Base-by-base conservation (phyloP, 1,139 yeast species). In the Scheffersomyces quercinus region DNA sequence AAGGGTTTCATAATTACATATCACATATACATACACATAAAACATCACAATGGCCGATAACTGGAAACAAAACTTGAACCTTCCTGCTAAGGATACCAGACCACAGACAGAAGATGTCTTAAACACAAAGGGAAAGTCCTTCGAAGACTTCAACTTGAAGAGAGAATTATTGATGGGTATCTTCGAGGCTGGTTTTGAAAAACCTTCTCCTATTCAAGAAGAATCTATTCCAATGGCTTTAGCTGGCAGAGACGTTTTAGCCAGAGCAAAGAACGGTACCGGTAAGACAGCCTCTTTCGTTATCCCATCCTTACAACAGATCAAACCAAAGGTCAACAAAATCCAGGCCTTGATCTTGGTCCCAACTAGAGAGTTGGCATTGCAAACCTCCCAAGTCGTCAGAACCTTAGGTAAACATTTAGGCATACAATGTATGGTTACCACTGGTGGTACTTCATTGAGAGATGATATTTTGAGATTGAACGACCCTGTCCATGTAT, bases 201-300 rank as follows among this genome's bases (percentile, higher is more conserved):
- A 88, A 62, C 99, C 99, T 8, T 89, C 97, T 16, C 99, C 99
- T 15, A 90, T 93, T 60, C 99, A 93, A 70, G 98, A 93, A 72
- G 99, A 91, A 66, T 83, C 97, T 11, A 93, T 93, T 47, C 99
- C 99, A 3, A 88, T 90, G 64, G 97, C 98, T 1, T 77, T 93
- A 41, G 86, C 95, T 39, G 98, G 99, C 41, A 83, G 97, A 71
- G 99, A 93, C 68, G 88, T 95, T 50, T 79, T 93, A 53, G 99
- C 99, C 12, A 82, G 99, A 70, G 99, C 99, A 39, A 95, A 93
- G 66, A 95, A 95, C 66, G 99, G 99, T 54, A 93, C 99, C 1
- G 99, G 99, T 56, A 93, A 93, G 65, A 93, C 99, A 6, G 99
- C 98, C 1, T 95, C 99, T 7, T 93, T 93, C 65, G 85, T 86